Evolutionary conservation across 805 yeast species (phyloP).

Genomic region (Wickerhamiella parazyma): DNA sequence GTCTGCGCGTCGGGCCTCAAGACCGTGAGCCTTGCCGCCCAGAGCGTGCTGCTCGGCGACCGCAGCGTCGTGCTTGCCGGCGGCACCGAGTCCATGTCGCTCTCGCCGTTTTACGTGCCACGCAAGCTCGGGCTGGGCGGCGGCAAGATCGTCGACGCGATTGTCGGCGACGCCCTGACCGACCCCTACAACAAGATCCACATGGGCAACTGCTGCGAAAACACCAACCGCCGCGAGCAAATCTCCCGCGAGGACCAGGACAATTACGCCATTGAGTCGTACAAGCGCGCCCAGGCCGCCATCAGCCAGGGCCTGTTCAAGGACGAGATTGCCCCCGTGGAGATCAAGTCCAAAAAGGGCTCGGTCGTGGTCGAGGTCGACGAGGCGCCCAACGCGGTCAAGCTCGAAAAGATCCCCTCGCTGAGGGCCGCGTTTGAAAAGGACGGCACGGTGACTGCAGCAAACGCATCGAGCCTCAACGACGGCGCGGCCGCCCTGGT

Average conservation of each 20-base stretch:
- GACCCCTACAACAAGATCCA: slow-evolving; percentile 77
- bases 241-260: slow-evolving; percentile 78
- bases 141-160: slow-evolving; percentile 41
- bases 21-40: slow-evolving; percentile 76
- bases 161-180: slow-evolving; percentile 68
- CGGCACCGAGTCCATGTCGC: slow-evolving; percentile 94
- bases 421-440: slow-evolving; percentile 86
- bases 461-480: slow-evolving; percentile 84
- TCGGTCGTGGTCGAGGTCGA: slow-evolving; percentile 54
- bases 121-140: slow-evolving; percentile 47
- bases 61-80: slow-evolving; percentile 86
- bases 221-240: slow-evolving; percentile 68
- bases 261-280: slow-evolving; percentile 64
- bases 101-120: slow-evolving; percentile 79
- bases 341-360: slow-evolving; percentile 56
- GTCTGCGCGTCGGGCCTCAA: slow-evolving; percentile 95
- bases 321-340: slow-evolving; percentile 68
- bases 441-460: slow-evolving; percentile 93
- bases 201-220: slow-evolving; percentile 94
- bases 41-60: slow-evolving; percentile 67
- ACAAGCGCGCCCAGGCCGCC: slow-evolving; percentile 66
- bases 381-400: slow-evolving; percentile 61
- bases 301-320: slow-evolving; percentile 60
- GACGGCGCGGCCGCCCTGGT: slow-evolving; percentile 94
- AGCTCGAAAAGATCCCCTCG: slow-evolving; percentile 52